A percentile compares a stretch with the other conserved stretches of the same genome.
Conservation (phyloP, 139 green algal species). For the Monoraphidium neglectum region DNA sequence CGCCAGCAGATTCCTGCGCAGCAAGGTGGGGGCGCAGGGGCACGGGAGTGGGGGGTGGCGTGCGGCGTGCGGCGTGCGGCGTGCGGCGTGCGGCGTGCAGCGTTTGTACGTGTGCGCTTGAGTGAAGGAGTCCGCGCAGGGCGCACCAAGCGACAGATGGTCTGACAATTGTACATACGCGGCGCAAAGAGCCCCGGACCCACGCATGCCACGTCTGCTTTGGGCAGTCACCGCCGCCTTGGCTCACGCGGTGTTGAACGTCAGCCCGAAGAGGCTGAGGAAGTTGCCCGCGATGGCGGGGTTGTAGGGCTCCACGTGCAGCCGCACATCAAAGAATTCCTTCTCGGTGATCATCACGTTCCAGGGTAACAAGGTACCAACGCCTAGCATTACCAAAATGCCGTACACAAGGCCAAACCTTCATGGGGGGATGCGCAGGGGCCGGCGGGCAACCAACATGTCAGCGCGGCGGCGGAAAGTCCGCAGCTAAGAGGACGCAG, state of each 20-base stretch:
- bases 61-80: no score
- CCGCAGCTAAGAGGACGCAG: no score
- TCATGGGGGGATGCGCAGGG: neutral
- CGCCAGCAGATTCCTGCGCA: constrained; percentile 19
- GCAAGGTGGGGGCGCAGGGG: neutral
- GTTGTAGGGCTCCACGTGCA: constrained; percentile 30
- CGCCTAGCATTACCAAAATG: constrained; percentile 36
- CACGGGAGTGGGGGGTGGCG: no score
- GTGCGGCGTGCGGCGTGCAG: neutral
- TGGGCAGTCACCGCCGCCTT: neutral
- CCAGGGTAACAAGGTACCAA: constrained; percentile 43
- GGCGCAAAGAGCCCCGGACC: neutral
- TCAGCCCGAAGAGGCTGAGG: constrained; percentile 31
- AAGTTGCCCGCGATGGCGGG: constrained; percentile 33
- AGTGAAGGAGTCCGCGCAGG: neutral
- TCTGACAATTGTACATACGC: neutral
- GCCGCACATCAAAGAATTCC: constrained; percentile 39
- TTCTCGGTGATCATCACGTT: constrained; percentile 49
- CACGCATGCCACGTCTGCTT: neutral
- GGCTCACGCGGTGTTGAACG: constrained; percentile 37
- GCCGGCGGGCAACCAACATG: no score
- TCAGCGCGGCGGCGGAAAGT: no score
- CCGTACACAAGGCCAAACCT: constrained; percentile 35
- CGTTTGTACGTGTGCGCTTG: neutral
- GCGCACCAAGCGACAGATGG: neutral